These are phyloP conservation scores for Circinella minor DNA, from an alignment of 371 early-diverging fungal species.

Conservation along the genomic window DNA sequence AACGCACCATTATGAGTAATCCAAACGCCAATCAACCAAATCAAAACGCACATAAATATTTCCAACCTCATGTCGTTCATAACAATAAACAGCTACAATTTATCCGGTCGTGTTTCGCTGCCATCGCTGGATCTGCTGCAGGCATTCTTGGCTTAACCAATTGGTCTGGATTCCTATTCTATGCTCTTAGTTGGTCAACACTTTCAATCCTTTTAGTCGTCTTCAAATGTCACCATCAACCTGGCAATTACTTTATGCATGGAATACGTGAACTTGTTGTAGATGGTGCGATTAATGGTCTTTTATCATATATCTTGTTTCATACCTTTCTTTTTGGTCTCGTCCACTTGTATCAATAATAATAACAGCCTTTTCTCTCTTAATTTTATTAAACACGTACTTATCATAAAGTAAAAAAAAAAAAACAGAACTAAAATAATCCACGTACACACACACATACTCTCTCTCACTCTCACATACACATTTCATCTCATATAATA, in stretches of 20 bases:
- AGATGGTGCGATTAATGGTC: slow-evolving; percentile 73
- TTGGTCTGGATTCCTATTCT: slow-evolving; percentile 77
- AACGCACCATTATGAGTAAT: background rate
- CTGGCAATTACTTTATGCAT: slow-evolving; percentile 54
- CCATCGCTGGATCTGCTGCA: slow-evolving; percentile 79
- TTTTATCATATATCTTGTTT: slow-evolving; percentile 80
- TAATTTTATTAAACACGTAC: background rate
- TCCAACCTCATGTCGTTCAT: slow-evolving; percentile 61
- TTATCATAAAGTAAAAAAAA: background rate
- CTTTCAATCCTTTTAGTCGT: slow-evolving; percentile 55
- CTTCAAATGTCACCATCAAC: slow-evolving; percentile 36
- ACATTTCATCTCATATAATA: background rate
- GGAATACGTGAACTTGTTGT: slow-evolving; percentile 59
- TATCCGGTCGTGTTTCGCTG: slow-evolving; percentile 77
- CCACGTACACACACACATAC: too few species aligned
- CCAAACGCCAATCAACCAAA: slow-evolving; percentile 28
- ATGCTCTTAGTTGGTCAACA: slow-evolving; percentile 64
- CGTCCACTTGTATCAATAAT: slow-evolving; percentile 80
- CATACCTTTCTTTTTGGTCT: slow-evolving; percentile 86
- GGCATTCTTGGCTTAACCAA: slow-evolving; percentile 79
- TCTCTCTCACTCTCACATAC: too few species aligned
- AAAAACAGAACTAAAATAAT: too few species aligned
- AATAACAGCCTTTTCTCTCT: background rate
- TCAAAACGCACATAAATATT: slow-evolving; percentile 55
- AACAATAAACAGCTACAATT: slow-evolving; percentile 73